Percentiles rank a stretch among this genome's conserved stretches.
Conservation (phyloP, 768 basidiomycete species). For the Amanita thiersii region DNA sequence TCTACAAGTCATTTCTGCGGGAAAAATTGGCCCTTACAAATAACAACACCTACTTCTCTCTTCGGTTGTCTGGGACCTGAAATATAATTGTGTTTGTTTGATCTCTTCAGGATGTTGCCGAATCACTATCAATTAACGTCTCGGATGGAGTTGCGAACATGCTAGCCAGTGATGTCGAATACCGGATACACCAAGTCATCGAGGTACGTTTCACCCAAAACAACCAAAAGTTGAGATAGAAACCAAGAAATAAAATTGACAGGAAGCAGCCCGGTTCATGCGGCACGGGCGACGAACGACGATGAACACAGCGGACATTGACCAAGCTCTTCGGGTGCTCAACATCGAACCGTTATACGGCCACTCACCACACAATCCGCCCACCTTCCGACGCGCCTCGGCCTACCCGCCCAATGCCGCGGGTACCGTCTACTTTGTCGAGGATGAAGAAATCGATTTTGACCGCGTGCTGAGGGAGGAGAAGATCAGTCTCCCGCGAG, state of each 20-base stretch:
- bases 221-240: neutral
- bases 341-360: slow-evolving; percentile 97
- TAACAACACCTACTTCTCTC: too few relatives aligned
- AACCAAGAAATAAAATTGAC: slow-evolving; percentile 13
- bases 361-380: slow-evolving; percentile 59
- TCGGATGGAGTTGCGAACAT: slow-evolving; percentile 74
- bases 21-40: too few relatives aligned
- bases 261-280: slow-evolving; percentile 98
- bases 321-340: slow-evolving; percentile 86
- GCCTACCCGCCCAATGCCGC: slow-evolving; percentile 41
- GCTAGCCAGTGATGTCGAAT: slow-evolving; percentile 94
- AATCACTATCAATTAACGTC: slow-evolving; percentile 75
- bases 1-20: too few relatives aligned
- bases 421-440: slow-evolving; percentile 83
- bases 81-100: slow-evolving; percentile 7
- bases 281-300: slow-evolving; percentile 88
- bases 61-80: slow-evolving; percentile 7
- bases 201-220: slow-evolving; percentile 44
- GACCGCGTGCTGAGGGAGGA: slow-evolving; percentile 84
- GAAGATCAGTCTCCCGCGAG: slow-evolving; percentile 73
- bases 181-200: slow-evolving; percentile 89
- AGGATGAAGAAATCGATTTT: slow-evolving; percentile 97
- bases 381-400: slow-evolving; percentile 52
- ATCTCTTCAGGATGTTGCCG: slow-evolving; percentile 73
- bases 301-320: slow-evolving; percentile 84